phyloP scores from a whole-genome alignment of 2,329 filamentous ascomycete species.

The Furcasterigmium sp. region DNA sequence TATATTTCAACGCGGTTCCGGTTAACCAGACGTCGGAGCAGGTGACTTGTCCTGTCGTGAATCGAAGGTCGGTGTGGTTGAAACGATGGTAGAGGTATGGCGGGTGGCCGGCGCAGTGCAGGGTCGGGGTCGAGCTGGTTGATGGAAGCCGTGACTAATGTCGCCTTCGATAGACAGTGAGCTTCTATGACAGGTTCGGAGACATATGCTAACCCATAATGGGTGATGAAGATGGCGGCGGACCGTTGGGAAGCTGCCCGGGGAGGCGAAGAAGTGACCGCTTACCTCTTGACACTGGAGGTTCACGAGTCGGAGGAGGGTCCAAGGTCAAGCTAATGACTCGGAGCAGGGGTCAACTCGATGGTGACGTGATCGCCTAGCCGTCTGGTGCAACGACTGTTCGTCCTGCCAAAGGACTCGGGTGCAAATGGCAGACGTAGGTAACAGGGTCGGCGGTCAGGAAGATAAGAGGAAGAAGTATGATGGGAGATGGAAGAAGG shows the following conservation, averaged over 20 bases:
- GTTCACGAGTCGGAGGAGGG: neutral
- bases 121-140: neutral
- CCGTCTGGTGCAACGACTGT: neutral
- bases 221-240: neutral
- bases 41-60: too few species aligned
- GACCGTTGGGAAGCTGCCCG: neutral
- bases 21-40: too few species aligned
- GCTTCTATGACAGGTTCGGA: neutral
- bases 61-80: too few species aligned
- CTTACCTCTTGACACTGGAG: neutral
- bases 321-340: constrained; percentile 17
- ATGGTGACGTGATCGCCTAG: neutral
- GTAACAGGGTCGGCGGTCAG: constrained; percentile 4
- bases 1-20: too few species aligned
- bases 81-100: too few species aligned
- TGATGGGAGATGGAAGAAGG: constrained; percentile 1
- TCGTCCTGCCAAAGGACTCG: neutral
- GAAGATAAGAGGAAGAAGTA: neutral
- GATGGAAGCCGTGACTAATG: constrained; percentile 7
- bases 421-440: neutral
- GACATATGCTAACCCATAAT: neutral
- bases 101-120: too few species aligned
- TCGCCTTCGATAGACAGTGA: constrained; percentile 6
- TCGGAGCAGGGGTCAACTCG: constrained; percentile 7
- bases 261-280: neutral